Base-by-base conservation (phyloP, 2,329 filamentous ascomycete genomes). In the Botrytis cinerea region DNA sequence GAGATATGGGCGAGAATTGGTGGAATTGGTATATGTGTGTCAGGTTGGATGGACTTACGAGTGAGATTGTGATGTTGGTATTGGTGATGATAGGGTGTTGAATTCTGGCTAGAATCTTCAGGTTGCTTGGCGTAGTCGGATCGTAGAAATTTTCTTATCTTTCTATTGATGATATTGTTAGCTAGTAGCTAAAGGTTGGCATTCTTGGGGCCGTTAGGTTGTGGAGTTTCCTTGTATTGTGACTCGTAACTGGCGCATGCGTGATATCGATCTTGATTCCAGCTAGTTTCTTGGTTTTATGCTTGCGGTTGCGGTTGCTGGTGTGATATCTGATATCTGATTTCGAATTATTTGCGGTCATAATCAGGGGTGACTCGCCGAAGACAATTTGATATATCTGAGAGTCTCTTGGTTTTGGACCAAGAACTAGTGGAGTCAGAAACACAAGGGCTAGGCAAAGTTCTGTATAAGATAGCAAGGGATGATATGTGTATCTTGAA, bases 31-130 rank as follows among this genome's bases (percentile, higher is more conserved):
- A 16, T 9, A n/a, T n/a, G 10, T 7, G n/a, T 54, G 48, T 16
- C 25, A n/a, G 48, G n/a, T 54, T n/a, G 12, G 12, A 54, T n/a
- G 12, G 5, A n/a, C 48, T 54, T 7, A 16, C 48, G 48, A 54
- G 14, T n/a, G 12, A n/a, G 48, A n/a, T 54, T n/a, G 48, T 54
- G 25, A n/a, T n/a, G 10, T 51, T 25, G 22, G 25, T n/a, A 1
- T 51, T 51, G 4, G 48, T 54, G 25, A 54, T n/a, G 48, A 54
- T 54, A 54, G 48, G 48, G n/a, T n/a, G 25, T n/a, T 54, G 25
- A 5, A n/a, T 14, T 51, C 0, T n/a, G 1, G 0, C 6, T 6
- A 12, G 12, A 54, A 54, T 54, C 5, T 14, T 54, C 25, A n/a
- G 5, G 6, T 6, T 54, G 10, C 48, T 54, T 54, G 0, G 48